phyloP scores from a whole-genome alignment of 805 yeast genomes.

The Pichia deserticola region DNA sequence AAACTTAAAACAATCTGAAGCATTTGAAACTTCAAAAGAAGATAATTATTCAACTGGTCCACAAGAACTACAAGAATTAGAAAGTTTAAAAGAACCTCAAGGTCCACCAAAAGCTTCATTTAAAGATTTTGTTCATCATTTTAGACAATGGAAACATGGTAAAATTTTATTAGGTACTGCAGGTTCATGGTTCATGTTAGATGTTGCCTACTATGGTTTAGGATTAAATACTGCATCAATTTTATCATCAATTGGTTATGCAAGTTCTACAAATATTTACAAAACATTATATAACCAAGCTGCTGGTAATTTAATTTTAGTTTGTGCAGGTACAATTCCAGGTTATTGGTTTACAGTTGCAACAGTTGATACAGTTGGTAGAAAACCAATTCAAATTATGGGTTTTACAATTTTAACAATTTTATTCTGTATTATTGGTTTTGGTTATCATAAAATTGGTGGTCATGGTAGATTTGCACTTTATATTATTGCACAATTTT shows the following conservation, averaged over 20 bases:
- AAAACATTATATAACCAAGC: slow-evolving; percentile 64
- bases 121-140: slow-evolving; percentile 62
- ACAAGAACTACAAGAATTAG: no score
- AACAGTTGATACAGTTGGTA: slow-evolving; percentile 72
- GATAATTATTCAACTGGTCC: not conserved
- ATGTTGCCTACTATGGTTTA: slow-evolving; percentile 86
- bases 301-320: slow-evolving; percentile 86
- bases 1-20: slow-evolving; percentile 29
- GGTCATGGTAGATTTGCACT: slow-evolving; percentile 65
- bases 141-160: slow-evolving; percentile 80
- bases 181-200: slow-evolving; percentile 85
- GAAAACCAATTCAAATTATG: slow-evolving; percentile 73
- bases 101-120: slow-evolving; percentile 27
- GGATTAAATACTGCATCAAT: slow-evolving; percentile 77
- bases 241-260: slow-evolving; percentile 77
- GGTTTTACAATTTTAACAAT: slow-evolving; percentile 70
- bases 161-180: slow-evolving; percentile 84
- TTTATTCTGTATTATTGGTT: slow-evolving; percentile 74
- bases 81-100: no score
- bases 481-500: slow-evolving; percentile 76
- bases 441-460: slow-evolving; percentile 65
- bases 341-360: slow-evolving; percentile 88
- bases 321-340: slow-evolving; percentile 93
- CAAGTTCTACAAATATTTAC: slow-evolving; percentile 65
- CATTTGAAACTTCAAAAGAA: slow-evolving; percentile 28